Base-by-base conservation (phyloP, 176 grass and related monocot genomes). In the Triticum timopheevii region DNA sequence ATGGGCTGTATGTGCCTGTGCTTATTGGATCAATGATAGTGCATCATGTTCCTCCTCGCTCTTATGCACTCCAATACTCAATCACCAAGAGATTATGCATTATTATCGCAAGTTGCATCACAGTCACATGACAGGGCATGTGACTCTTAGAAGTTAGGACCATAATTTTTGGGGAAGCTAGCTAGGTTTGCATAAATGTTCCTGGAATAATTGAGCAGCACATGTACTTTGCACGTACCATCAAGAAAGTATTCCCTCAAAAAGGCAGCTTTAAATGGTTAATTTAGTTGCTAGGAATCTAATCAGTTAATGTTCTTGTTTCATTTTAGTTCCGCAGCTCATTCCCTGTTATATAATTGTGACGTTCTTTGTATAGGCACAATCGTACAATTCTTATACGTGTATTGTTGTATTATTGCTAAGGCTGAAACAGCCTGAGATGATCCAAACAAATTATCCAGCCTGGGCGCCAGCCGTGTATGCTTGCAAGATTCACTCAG, bases 71-170 rank as follows among this genome's bases (percentile, higher is more conserved):
- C 38, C 39, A 11, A 62, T 82, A 19, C 69, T 12, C 15, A 50
- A 82, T 49, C 24, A 17, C 39, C 65, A 2, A 38, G 50, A 39
- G 40, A 75, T 75, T 52, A n/a, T 71, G 71, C 50, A 13, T 87
- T 40, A 73, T 84, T 75, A 10, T 75, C 50, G 80, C 84, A 72
- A 27, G 61, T 86, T 90, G 73, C 84, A 65, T 83, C 39, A 33
- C 9, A 13, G 4, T 72, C 79, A 90, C 84, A 90, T 83, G 73
- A 86, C 13, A 23, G 1, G 6, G 47, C 65, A 73, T 86, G 84
- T 83, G 84, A 31, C 25, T 23, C 38, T 76, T 52, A 13, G 69
- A 84, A 30, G 69, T 76, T 52, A 9, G 69, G 63, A 22, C 69
- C 24, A 84, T 49, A 64, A 75, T 17, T 75, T 44, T 45, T 17